Conservation (phyloP, 306 rosid species). For the Sphenostylis stenocarpa region DNA sequence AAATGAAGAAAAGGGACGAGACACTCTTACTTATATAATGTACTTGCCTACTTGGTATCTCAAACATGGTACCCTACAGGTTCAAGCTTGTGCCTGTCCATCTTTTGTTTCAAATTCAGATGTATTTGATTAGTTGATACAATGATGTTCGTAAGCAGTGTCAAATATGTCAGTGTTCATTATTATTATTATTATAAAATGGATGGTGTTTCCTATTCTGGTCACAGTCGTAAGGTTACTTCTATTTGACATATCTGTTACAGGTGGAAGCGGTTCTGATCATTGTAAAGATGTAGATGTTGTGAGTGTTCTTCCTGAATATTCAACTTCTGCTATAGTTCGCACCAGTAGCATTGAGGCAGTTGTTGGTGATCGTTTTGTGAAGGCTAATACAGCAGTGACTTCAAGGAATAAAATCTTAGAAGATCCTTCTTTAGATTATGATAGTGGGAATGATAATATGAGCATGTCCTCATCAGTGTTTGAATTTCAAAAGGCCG, state of each 20-base stretch:
- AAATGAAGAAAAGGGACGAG: not conserved
- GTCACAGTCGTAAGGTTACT: constrained; percentile 10
- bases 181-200: not conserved
- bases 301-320: constrained; percentile 78
- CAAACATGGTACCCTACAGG: not conserved
- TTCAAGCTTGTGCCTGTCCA: not conserved
- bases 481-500: constrained; percentile 90
- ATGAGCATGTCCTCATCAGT: constrained; percentile 53
- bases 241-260: constrained; percentile 19
- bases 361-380: constrained; percentile 42
- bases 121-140: constrained; percentile 8
- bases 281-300: constrained; percentile 84
- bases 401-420: constrained; percentile 51
- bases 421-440: constrained; percentile 67
- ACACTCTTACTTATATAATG: not conserved
- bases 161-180: not conserved
- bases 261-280: constrained; percentile 75
- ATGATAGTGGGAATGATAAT: constrained; percentile 56
- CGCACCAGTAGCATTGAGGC: constrained; percentile 48
- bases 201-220: not conserved
- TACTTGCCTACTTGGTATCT: not conserved
- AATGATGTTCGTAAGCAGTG: constrained; percentile 1
- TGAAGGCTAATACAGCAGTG: constrained; percentile 43
- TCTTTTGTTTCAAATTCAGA: not conserved
- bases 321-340: constrained; percentile 46